Conservation (phyloP, 2,329 filamentous ascomycete species). For the Lithohypha guttulata region DNA sequence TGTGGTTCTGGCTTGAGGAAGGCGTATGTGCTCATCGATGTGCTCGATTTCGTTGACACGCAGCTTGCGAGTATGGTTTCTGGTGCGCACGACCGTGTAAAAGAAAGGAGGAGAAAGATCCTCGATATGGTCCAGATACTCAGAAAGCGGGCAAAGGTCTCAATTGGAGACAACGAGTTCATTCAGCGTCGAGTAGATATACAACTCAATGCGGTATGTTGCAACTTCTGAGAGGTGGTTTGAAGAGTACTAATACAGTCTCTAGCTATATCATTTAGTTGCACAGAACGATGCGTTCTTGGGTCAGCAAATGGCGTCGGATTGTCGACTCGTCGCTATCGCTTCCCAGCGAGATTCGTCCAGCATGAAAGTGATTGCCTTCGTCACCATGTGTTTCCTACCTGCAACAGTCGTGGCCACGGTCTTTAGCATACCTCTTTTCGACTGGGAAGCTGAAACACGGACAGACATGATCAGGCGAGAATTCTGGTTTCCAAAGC, state of each 20-base stretch:
- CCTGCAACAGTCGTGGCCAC: constrained; percentile 39
- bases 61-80: not conserved
- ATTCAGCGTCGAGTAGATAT: not conserved
- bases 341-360: constrained; percentile 32
- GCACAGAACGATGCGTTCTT: not conserved
- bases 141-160: not conserved
- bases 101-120: too few relatives aligned
- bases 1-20: not conserved
- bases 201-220: not conserved
- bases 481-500: not conserved
- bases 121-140: not conserved
- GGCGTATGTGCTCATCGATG: not conserved
- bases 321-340: not conserved
- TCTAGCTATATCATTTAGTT: not conserved
- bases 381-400: constrained; percentile 40
- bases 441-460: not conserved
- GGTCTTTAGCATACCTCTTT: constrained; percentile 1
- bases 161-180: not conserved
- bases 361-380: constrained; percentile 42
- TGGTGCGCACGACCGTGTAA: too few relatives aligned
- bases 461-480: not conserved
- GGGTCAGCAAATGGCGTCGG: not conserved
- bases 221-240: too few relatives aligned
- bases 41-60: not conserved
- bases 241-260: not conserved